Base-by-base conservation (phyloP, 257 asterid species). In the Mentha longifolia region DNA sequence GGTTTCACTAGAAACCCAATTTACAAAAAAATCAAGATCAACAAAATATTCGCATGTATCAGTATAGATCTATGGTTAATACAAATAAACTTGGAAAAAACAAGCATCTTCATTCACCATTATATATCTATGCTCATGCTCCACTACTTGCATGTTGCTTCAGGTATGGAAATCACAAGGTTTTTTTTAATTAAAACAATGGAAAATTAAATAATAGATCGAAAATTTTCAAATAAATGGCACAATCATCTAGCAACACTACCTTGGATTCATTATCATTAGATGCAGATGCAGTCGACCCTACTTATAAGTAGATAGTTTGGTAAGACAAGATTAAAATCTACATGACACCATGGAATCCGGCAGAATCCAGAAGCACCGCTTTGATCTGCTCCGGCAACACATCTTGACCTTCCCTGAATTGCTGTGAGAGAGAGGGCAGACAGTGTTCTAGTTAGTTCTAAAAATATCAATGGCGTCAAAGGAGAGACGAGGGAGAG, bases 341-440 rank as follows among this genome's bases (percentile, higher is more conserved):
- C 75, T 76, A 83, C 46, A 76, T 76, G 46, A 80, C 83, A 12
- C 86, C 86, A 72, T 84, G 89, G 69, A 74, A 81, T 43, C 86
- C 89, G 43, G 86, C 86, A 15, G 79, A 81, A 60, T 84, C 86
- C 54, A 84, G 81, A 61, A 84, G 83, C 69, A 77, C 80, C 3
- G 86, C 85, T 69, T 84, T 81, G 59, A 84, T 79, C 83, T 84
- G 86, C 78, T 84, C 89, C 19, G 86, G 89, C 73, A 77, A 43
- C 7, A 81, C 76, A n/a, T 84, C 86, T 67, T 66, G 78, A 14
- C 83, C 85, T 59, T 81, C 83, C 61, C 80, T 77, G 77, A 82
- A 77, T 77, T 79, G 86, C 86, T 81, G 81, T 10, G 20, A 39
- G 28, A 28, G 51, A 41, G 57, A 35, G 30, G 2, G 25, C 25